Evolutionary conservation across 1,139 yeast species (phyloP), one percentile per base, ranked within the genome.

Genomic region (Geotrichum phurueaensis): DNA sequence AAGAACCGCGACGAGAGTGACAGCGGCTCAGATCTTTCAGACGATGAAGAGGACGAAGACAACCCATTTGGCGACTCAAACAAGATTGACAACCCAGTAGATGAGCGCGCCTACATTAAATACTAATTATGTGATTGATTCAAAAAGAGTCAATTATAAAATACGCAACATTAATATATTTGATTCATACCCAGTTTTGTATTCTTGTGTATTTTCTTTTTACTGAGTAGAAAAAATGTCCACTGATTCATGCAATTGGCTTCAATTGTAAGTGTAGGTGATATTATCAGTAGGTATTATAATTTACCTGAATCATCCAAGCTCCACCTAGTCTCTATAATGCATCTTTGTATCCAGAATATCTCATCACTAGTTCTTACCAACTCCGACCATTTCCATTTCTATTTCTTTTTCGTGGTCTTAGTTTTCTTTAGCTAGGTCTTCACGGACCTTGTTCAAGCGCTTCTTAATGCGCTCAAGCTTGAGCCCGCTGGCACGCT

Each of bases 1-100:
- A 76, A 74, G 56, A 72, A 73, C 2, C 73, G 73, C n/a, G 72
- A 71, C 3, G 70, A 70, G 57, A 69, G 69, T 56, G 73, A 72
- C 51, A 67, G 53, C 13, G 61, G 52, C 9, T 52, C 74, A 2
- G 74, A 69, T 54, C 67, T 54, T 48, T 63, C 59, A 20, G 50
- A 58, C 10, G 63, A 60, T 4, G 69, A 65, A 1, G 70, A 65
- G 2, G 71, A 74, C 45, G 79, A 74, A 3, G 80, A 81, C 60
- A 84, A 87, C 72, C 95, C 95, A 1, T 87, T 87, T 75, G 90
- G 87, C 12, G 94, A 87, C 68, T 76, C 78, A 20, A 77, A 86
- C 65, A 83, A 53, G 7, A 56, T 58, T 47, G 36, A 52, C 9
- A 55, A 23, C n/a, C 53, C 54, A 7, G 53, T 78, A 62, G 80